Base-by-base conservation (phyloP, 345 rosid genomes). In the Dipteronia dyeriana region DNA sequence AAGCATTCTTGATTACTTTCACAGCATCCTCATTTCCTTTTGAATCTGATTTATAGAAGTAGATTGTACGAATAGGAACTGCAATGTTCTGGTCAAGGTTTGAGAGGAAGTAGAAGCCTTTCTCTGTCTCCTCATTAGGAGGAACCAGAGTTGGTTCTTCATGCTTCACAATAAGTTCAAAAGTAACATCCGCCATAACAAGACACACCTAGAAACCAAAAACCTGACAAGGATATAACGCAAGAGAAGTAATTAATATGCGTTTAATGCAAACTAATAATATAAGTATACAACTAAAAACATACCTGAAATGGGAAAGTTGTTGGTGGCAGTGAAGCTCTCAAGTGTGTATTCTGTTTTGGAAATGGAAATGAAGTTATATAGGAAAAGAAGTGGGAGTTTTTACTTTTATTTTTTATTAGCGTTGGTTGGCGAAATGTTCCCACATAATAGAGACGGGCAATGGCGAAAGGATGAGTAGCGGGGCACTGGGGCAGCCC, bases 71-170 rank as follows among this genome's bases (percentile, higher is more conserved):
- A 54, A 95, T 89, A 43, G 84, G 86, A 61, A 90, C 93, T 0
- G 97, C 97, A 17, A 95, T 89, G 87, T 95, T 95, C 81, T 95
- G 97, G 77, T 95, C 97, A 43, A 95, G 97, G 86, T 91, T 95
- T 0, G 90, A 86, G 39, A 95, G 94, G 87, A 83, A 95, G 65
- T 91, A 88, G 5, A 86, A 79, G 71, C 94, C 95, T 71, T 81
- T 90, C 69, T 83, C 75, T 5, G 97, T 95, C 74, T 91, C 89
- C 79, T 86, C 83, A 2, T 86, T 89, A 0, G 97, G 95, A 20
- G 84, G 85, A 73, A 95, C 88, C 31, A 91, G 79, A 69, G 79
- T 76, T 1, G 94, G 91, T n/a, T 87, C 88, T 53, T 79, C 84
- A 66, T 81, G 85, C 54, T 73, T 86, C 22, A 91, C 90, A 7